Conservation (phyloP, 176 grass and related monocot species). For the Eleusine indica region DNA sequence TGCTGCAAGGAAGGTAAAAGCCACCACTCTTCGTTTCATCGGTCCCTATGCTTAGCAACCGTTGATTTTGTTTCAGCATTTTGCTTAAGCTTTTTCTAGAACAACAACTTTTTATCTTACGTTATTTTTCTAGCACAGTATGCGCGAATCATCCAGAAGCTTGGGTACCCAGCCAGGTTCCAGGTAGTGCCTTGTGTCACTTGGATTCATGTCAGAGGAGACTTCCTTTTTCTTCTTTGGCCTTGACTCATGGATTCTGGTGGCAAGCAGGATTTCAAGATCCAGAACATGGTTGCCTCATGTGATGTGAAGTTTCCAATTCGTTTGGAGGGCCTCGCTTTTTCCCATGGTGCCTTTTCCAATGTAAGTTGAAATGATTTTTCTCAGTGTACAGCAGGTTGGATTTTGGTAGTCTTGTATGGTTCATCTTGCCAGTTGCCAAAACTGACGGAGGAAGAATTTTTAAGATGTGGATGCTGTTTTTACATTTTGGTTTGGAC, state of each 20-base stretch:
- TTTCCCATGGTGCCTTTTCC: conserved; percentile 72
- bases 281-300: conserved; percentile 88
- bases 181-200: conserved; percentile 44
- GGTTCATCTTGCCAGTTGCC: neutral
- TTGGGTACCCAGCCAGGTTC: conserved; percentile 70
- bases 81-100: conserved; percentile 20
- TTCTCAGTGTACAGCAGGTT: neutral
- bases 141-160: conserved; percentile 83
- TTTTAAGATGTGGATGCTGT: neutral
- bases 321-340: conserved; percentile 75
- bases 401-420: neutral
- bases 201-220: neutral
- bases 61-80: neutral
- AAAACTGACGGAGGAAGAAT: neutral
- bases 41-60: conserved; percentile 11
- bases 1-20: conserved; percentile 47
- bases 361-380: conserved; percentile 53
- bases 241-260: conserved; percentile 3
- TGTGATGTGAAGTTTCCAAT: conserved; percentile 88
- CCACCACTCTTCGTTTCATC: neutral
- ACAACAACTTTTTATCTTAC: conserved; percentile 16
- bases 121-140: conserved; percentile 57
- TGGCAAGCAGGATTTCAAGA: conserved; percentile 76
- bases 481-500: neutral
- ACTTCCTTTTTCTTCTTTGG: neutral